Base-by-base conservation (phyloP, 139 green algal species). In the Picochlorum sp. region DNA sequence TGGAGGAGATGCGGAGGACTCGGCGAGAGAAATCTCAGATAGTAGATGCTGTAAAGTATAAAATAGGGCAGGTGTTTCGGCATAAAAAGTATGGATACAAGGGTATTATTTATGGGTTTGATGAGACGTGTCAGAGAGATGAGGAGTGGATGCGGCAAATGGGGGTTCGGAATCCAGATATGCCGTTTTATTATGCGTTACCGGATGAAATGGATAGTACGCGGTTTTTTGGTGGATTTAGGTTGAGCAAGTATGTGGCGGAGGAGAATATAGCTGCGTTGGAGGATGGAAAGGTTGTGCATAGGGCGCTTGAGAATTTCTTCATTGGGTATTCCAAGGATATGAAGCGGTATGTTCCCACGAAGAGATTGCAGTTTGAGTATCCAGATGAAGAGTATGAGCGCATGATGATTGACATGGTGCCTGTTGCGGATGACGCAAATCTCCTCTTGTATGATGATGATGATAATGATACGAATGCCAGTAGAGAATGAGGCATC, bases 241-340 rank as follows among this genome's bases (percentile, higher is more conserved):
- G 63, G 15, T 56, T 76, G 47, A 61, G n/a, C 7, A 71, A 76
- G 16, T 78, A 78, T 10, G 57, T 68, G 32, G 49, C 54, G 1
- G 61, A 78, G 37, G 71, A 78, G 13, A 78, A 78, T 60, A 72
- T 78, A n/a, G 18, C 61, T 18, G 24, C 64, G 8, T 4, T 78
- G 6, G 18, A 44, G 0, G 65, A 32, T 49, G 20, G 38, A 11
- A 56, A 49, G 28, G 44, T 78, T 47, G 47, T 66, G 9, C 65
- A 78, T 54, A 57, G 71, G 1, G 59, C 60, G 5, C 41, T 78
- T 4, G 44, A 69, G 9, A 26, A 63, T 52, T 70, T 66, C 49
- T 78, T 78, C 28, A 26, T n/a, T 18, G 71, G 57, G 18, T 68
- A 66, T 51, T 66, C 32, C 9, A 13, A 34, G 18, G 16, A 44